phyloP scores from a whole-genome alignment of 805 yeast genomes.

The Sugiyamaella chiloensis region DNA sequence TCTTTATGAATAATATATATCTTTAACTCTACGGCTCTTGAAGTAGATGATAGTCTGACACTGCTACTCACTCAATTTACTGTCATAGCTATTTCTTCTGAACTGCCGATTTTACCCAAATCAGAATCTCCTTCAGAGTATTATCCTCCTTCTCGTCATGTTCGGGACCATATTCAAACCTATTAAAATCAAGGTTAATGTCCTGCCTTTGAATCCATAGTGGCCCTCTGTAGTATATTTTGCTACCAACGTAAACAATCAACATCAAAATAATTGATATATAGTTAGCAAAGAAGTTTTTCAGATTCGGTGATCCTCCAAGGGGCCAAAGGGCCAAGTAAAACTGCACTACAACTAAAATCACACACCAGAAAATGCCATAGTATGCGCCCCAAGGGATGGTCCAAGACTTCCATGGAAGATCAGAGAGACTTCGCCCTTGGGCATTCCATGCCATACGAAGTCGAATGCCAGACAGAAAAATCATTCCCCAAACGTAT shows the following conservation, averaged over 20 bases:
- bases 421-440: slow-evolving; percentile 59
- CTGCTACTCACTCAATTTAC: no score
- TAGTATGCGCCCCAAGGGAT: slow-evolving; percentile 29
- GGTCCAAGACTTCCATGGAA: slow-evolving; percentile 47
- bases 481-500: slow-evolving; percentile 68
- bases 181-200: slow-evolving; percentile 9
- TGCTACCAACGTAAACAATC: slow-evolving; percentile 19
- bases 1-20: no score
- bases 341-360: slow-evolving; percentile 61
- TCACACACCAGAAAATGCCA: slow-evolving; percentile 48
- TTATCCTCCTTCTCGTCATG: no score
- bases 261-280: slow-evolving; percentile 34
- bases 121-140: no score
- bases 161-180: slow-evolving; percentile 6
- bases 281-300: slow-evolving; percentile 42
- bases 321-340: slow-evolving; percentile 66
- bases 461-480: slow-evolving; percentile 63
- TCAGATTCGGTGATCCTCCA: slow-evolving; percentile 25
- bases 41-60: no score
- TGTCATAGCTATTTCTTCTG: no score
- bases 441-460: slow-evolving; percentile 59
- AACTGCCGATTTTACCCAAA: no score
- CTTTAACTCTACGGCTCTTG: no score
- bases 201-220: not conserved
- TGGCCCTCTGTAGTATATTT: slow-evolving; percentile 31